These are phyloP conservation scores for Borealophlyctis nickersoniae DNA, from an alignment of 192 early-diverging fungal genomes.

Conservation along the genomic window DNA sequence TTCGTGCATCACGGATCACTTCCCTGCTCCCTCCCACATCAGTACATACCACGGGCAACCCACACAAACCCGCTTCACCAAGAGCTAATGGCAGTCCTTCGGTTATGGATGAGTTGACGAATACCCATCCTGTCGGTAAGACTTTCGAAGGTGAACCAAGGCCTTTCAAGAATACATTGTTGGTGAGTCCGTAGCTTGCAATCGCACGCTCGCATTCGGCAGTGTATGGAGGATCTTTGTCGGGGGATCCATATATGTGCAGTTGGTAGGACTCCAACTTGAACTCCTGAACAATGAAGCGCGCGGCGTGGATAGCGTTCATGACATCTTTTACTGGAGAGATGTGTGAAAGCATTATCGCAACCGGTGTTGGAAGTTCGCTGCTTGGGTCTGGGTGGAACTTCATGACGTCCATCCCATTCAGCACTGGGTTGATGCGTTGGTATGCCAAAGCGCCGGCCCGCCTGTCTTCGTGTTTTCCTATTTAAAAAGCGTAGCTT, in stretches of 20 bases:
- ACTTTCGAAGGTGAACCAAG: slow-evolving; percentile 38
- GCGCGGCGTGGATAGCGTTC: slow-evolving; percentile 43
- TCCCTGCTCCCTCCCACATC: slow-evolving; percentile 37
- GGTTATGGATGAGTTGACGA: slow-evolving; percentile 48
- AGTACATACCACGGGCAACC: slow-evolving; percentile 36
- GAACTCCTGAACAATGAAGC: slow-evolving; percentile 46
- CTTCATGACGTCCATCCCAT: slow-evolving; percentile 43
- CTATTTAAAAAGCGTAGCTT: too few relatives aligned
- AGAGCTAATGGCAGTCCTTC: slow-evolving; percentile 36
- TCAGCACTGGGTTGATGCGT: slow-evolving; percentile 39
- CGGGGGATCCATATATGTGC: slow-evolving; percentile 43
- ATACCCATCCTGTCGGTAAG: slow-evolving; percentile 42
- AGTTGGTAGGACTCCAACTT: slow-evolving; percentile 31
- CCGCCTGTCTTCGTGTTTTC: slow-evolving; percentile 20
- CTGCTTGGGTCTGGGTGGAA: slow-evolving; percentile 32
- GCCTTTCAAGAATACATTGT: slow-evolving; percentile 39
- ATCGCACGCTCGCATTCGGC: slow-evolving; percentile 32
- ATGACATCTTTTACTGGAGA: slow-evolving; percentile 44
- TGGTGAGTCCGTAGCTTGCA: slow-evolving; percentile 26
- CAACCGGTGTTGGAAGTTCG: slow-evolving; percentile 28
- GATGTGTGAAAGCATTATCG: slow-evolving; percentile 47
- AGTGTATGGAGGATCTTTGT: slow-evolving; percentile 46
- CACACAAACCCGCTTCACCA: slow-evolving; percentile 37
- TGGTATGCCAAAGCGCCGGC: slow-evolving; percentile 3
- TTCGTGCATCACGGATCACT: slow-evolving; percentile 24